Percentiles rank a stretch among this genome's conserved stretches.
phyloP scores from a whole-genome alignment of 2,329 filamentous ascomycete species.

The Karstenula rhodostoma region DNA sequence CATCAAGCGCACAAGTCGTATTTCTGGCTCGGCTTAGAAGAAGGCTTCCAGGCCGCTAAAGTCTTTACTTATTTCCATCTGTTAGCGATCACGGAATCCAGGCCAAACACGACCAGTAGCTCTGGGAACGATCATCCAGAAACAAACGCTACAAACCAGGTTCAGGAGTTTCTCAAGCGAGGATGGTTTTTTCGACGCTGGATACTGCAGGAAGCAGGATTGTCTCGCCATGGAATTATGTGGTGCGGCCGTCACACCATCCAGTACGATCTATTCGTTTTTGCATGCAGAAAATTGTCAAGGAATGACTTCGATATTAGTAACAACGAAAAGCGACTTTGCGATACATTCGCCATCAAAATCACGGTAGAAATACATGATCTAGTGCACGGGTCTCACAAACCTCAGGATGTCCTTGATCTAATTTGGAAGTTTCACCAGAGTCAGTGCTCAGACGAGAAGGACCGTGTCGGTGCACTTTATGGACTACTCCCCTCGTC shows the following conservation, averaged over 20 bases:
- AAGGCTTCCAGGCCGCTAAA: background rate
- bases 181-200: conserved; percentile 2
- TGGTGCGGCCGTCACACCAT: conserved; percentile 1
- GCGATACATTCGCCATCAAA: background rate
- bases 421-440: conserved; percentile 3
- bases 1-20: conserved; percentile 1
- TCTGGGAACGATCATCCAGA: background rate
- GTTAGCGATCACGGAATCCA: background rate
- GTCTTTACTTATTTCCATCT: conserved; percentile 3
- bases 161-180: background rate
- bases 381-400: background rate
- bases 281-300: background rate
- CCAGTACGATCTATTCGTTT: background rate
- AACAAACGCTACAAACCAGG: background rate
- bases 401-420: background rate
- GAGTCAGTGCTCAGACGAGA: conserved; percentile 2
- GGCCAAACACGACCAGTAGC: background rate
- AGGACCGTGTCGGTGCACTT: conserved; percentile 2
- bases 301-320: background rate
- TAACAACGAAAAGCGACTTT: background rate
- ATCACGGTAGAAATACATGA: background rate
- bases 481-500: background rate
- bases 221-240: background rate
- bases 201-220: conserved; percentile 5
- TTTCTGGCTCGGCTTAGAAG: conserved; percentile 3